These are phyloP conservation scores for Singerocomus inundabilis DNA, from an alignment of 1,284 basidiomycete genomes.

Conservation along the genomic window DNA sequence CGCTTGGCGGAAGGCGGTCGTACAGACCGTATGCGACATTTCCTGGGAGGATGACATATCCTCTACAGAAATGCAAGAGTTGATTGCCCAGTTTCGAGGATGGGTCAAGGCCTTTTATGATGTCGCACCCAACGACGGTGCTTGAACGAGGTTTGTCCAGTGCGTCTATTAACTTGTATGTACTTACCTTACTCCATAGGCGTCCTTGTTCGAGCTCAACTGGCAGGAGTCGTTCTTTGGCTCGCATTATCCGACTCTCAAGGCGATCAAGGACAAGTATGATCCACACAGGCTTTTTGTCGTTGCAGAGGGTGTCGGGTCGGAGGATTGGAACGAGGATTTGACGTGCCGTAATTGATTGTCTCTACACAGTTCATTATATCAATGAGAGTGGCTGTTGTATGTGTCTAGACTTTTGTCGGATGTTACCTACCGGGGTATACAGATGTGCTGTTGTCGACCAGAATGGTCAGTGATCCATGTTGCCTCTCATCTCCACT, in stretches of 20 bases:
- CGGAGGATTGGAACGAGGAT: too few species aligned
- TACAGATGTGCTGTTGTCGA: too few species aligned
- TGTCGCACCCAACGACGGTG: conserved; percentile 34
- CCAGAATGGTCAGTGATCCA: too few species aligned
- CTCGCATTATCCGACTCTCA: conserved; percentile 38
- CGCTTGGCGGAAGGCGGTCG: conserved; percentile 41
- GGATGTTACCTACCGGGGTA: too few species aligned
- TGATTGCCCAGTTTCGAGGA: conserved; percentile 29
- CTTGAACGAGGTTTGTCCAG: conserved; percentile 42
- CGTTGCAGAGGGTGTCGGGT: too few species aligned
- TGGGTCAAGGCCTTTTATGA: conserved; percentile 22
- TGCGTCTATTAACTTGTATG: too few species aligned
- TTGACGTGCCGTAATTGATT: too few species aligned
- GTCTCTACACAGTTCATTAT: too few species aligned
- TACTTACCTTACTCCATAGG: conserved; percentile 27
- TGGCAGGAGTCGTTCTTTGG: conserved; percentile 45
- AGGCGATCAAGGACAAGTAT: conserved; percentile 43
- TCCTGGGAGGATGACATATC: conserved; percentile 37
- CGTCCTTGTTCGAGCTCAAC: conserved; percentile 39
- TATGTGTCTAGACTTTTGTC: too few species aligned
- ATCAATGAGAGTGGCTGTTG: too few species aligned
- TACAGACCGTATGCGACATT: conserved; percentile 24
- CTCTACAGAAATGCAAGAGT: conserved; percentile 24
- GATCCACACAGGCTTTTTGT: conserved; percentile 45
- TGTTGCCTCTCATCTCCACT: too few species aligned